Conservation (phyloP, 2,329 filamentous ascomycete genomes). For the Dactylellina drechsleri region DNA sequence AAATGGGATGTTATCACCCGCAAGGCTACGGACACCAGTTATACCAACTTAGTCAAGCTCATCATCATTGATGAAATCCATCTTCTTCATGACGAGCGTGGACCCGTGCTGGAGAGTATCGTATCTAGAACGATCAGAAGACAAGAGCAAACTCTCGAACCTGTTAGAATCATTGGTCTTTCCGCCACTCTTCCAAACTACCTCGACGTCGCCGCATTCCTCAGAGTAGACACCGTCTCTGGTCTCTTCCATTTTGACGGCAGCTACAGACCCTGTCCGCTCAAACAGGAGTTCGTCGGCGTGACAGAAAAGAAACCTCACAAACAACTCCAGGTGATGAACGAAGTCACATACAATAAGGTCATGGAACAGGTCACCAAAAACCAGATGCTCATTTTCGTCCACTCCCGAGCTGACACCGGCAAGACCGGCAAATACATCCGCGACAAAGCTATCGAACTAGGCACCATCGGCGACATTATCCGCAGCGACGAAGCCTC, state of each 20-base stretch:
- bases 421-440: slow-evolving; percentile 97
- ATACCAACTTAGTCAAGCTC: slow-evolving; percentile 94
- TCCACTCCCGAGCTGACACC: slow-evolving; percentile 97
- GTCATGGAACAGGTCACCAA: slow-evolving; percentile 90
- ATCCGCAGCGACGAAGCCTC: slow-evolving; percentile 91
- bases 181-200: slow-evolving; percentile 98
- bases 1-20: slow-evolving; percentile 99
- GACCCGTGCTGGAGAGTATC: slow-evolving; percentile 95
- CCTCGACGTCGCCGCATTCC: slow-evolving; percentile 91
- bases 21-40: slow-evolving; percentile 95
- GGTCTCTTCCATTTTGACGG: slow-evolving; percentile 97
- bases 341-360: slow-evolving; percentile 97
- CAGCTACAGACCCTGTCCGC: slow-evolving; percentile 88
- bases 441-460: slow-evolving; percentile 93
- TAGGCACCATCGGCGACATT: slow-evolving; percentile 96
- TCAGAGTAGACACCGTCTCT: slow-evolving; percentile 85
- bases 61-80: slow-evolving; percentile 99
- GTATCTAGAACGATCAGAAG: slow-evolving; percentile 92
- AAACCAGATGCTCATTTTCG: slow-evolving; percentile 99
- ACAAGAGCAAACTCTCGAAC: slow-evolving; percentile 92
- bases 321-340: slow-evolving; percentile 99
- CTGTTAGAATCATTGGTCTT: slow-evolving; percentile 88
- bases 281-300: slow-evolving; percentile 96
- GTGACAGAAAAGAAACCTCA: slow-evolving; percentile 98
- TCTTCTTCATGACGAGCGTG: slow-evolving; percentile 94